A percentile compares a stretch with the other conserved stretches of the same genome.
Conservation (phyloP, 2,329 filamentous ascomycete species). For the Scopulariopsis brevicaulis region DNA sequence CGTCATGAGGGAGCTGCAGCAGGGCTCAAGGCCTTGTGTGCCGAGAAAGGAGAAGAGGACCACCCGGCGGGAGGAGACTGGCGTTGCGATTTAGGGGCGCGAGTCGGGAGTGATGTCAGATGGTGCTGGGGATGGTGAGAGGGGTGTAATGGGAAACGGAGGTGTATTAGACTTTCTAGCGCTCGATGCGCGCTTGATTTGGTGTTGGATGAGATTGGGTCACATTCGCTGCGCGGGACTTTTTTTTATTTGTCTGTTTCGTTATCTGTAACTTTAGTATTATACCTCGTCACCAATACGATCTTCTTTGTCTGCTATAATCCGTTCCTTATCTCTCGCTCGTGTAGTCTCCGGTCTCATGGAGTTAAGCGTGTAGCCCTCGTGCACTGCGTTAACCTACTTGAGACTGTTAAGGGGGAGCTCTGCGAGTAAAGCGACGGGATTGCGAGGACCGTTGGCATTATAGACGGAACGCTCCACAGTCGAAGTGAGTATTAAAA, state of each 20-base stretch:
- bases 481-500: not conserved
- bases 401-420: not conserved
- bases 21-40: slow-evolving; percentile 14
- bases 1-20: slow-evolving; percentile 28
- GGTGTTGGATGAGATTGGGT: not conserved
- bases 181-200: not conserved
- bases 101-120: not conserved
- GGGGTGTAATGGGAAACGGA: not conserved
- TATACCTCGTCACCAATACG: not conserved
- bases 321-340: too few relatives aligned
- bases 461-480: not conserved
- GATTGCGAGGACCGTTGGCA: not conserved
- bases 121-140: not conserved
- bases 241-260: not conserved
- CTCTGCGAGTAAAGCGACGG: not conserved
- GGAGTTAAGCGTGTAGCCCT: too few relatives aligned
- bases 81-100: not conserved
- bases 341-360: too few relatives aligned
- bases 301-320: not conserved
- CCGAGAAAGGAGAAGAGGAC: not conserved
- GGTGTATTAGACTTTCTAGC: not conserved
- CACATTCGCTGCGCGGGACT: not conserved
- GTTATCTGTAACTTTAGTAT: not conserved
- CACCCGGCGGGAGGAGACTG: not conserved
- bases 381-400: too few relatives aligned